These are phyloP conservation scores for Penicillium psychrosexuale DNA, from an alignment of 2,329 filamentous ascomycete species.

Conservation along the genomic window DNA sequence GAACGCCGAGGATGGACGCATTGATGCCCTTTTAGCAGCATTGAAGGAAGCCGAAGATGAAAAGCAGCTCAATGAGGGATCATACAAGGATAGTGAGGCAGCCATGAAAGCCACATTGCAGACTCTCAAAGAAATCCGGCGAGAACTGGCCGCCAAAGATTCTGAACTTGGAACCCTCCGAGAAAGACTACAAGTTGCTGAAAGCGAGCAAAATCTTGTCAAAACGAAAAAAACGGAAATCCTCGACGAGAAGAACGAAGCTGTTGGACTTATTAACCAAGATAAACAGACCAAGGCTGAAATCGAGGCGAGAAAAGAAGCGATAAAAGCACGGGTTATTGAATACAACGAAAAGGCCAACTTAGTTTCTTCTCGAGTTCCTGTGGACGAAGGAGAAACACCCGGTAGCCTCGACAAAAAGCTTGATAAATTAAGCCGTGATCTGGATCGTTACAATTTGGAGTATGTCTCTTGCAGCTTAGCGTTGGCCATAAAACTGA, in stretches of 20 bases:
- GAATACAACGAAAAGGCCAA: constrained; percentile 57
- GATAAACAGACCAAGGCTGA: constrained; percentile 47
- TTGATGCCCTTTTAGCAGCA: constrained; percentile 58
- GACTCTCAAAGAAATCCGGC: constrained; percentile 36
- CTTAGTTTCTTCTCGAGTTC: constrained; percentile 56
- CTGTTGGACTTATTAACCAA: constrained; percentile 52
- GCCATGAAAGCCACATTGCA: constrained; percentile 46
- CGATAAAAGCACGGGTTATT: constrained; percentile 49
- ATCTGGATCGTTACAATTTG: constrained; percentile 57
- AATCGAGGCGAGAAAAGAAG: constrained; percentile 50
- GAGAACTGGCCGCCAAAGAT: constrained; percentile 34
- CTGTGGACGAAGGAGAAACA: constrained; percentile 64
- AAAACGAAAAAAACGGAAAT: constrained; percentile 52
- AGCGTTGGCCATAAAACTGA: constrained; percentile 22
- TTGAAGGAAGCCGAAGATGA: constrained; percentile 58
- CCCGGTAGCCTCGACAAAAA: constrained; percentile 50
- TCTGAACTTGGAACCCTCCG: constrained; percentile 35
- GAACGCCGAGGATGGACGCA: constrained; percentile 61
- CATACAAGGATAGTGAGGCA: constrained; percentile 49
- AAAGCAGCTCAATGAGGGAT: constrained; percentile 40
- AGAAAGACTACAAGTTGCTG: constrained; percentile 54
- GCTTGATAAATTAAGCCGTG: constrained; percentile 52
- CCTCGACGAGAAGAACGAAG: constrained; percentile 61
- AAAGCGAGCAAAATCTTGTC: constrained; percentile 52
- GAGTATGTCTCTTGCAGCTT: constrained; percentile 35